Conservation (phyloP, 176 grass and related monocot genomes). For the Triticum timopheevii region DNA sequence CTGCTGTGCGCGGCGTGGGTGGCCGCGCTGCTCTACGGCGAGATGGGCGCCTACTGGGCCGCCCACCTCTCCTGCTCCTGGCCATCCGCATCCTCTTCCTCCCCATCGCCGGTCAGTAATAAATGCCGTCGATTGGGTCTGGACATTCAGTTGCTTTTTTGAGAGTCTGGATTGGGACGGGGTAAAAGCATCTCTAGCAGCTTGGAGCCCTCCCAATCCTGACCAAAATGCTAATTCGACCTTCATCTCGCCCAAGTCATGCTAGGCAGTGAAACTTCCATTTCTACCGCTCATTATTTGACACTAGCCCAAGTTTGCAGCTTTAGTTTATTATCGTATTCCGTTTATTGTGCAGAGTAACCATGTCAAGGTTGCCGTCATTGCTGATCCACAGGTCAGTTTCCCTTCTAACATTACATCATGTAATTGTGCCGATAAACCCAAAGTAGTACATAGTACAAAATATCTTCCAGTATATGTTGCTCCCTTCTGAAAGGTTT, state of each 20-base stretch:
- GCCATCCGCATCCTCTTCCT: slow-evolving; percentile 40
- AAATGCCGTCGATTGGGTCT: background rate
- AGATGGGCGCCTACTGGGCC: slow-evolving; percentile 81
- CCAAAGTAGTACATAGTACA: background rate
- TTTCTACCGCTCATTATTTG: background rate
- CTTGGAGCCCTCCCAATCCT: background rate
- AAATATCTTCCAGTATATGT: background rate
- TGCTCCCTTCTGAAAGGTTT: slow-evolving; percentile 17
- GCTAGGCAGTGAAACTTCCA: background rate
- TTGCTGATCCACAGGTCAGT: slow-evolving; percentile 90
- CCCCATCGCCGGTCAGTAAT: slow-evolving; percentile 45
- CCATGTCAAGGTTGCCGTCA: slow-evolving; percentile 72
- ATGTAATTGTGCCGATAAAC: background rate
- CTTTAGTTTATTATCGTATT: slow-evolving; percentile 5
- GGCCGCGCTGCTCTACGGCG: slow-evolving; percentile 76
- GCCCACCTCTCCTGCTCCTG: slow-evolving; percentile 82
- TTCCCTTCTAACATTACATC: background rate
- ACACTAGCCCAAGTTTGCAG: background rate
- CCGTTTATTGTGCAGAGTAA: slow-evolving; percentile 39
- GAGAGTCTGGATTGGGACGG: background rate
- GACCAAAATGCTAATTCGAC: background rate
- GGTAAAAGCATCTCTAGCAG: too few species aligned
- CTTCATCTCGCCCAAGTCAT: background rate
- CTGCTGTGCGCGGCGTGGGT: slow-evolving; percentile 84
- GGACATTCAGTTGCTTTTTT: background rate